Conservation (phyloP, 768 basidiomycete genomes). For the Rhodosporidiobolus odoratus region DNA sequence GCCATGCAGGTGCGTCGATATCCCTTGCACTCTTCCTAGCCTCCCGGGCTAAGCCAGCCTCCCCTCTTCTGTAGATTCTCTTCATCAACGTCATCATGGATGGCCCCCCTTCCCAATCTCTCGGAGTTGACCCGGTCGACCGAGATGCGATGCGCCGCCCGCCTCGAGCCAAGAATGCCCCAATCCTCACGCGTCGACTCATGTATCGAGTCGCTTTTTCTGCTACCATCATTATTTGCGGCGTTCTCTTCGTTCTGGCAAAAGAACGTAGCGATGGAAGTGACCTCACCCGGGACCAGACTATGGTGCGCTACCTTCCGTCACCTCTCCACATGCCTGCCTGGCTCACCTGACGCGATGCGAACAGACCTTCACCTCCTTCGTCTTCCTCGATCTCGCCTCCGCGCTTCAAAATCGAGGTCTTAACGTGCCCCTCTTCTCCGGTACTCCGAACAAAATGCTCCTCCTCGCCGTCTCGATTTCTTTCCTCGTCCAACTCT, state of each 20-base stretch:
- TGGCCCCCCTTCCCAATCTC: constrained; percentile 53
- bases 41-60: not conserved
- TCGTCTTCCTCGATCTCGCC: constrained; percentile 93
- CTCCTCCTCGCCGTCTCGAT: constrained; percentile 77
- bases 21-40: not conserved
- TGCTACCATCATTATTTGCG: constrained; percentile 81
- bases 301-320: constrained; percentile 64
- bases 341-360: not conserved
- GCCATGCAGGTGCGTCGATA: constrained; percentile 60
- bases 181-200: constrained; percentile 71
- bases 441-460: constrained; percentile 70
- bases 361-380: constrained; percentile 83
- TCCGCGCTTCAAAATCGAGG: constrained; percentile 93
- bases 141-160: constrained; percentile 85
- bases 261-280: constrained; percentile 75
- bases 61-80: constrained; percentile 58
- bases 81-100: constrained; percentile 99
- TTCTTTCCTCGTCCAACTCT: constrained; percentile 77
- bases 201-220: constrained; percentile 82
- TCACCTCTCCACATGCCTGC: not conserved
- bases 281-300: constrained; percentile 83
- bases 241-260: constrained; percentile 79
- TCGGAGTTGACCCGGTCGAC: constrained; percentile 95
- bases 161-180: constrained; percentile 85
- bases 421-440: constrained; percentile 68